These are phyloP conservation scores for Botrytis galanthina DNA, from an alignment of 2,329 filamentous ascomycete species.

Conservation along the genomic window DNA sequence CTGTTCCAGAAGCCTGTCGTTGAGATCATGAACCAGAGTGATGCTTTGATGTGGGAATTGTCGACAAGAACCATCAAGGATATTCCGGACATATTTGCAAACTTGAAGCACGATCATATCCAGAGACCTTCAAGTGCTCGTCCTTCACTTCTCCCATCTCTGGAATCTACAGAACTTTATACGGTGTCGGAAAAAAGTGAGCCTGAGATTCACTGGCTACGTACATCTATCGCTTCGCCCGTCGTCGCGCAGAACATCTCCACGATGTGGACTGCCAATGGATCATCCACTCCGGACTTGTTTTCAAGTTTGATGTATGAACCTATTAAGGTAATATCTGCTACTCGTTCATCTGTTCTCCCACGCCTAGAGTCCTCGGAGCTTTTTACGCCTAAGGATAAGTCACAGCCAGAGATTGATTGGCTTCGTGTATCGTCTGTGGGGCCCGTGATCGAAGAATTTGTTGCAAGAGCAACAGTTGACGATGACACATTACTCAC, in stretches of 20 bases:
- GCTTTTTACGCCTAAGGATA: not conserved
- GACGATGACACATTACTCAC: not conserved
- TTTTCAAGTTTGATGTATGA: not conserved
- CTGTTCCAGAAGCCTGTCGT: not conserved
- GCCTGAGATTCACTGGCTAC: not conserved
- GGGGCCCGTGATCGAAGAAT: not conserved
- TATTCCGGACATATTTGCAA: not conserved
- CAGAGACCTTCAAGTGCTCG: not conserved
- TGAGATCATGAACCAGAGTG: not conserved
- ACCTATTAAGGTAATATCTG: not conserved
- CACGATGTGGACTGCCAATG: not conserved
- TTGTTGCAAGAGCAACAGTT: not conserved
- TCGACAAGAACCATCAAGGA: not conserved
- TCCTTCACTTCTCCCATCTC: not conserved
- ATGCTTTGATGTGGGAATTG: not conserved
- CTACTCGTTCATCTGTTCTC: not conserved
- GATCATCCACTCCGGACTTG: not conserved
- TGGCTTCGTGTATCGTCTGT: not conserved
- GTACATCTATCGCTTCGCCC: not conserved
- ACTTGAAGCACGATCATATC: not conserved
- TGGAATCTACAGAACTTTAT: not conserved
- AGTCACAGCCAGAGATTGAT: not conserved
- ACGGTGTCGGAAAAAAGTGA: not conserved
- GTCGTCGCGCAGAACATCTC: not conserved
- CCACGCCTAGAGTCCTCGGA: not conserved